Evolutionary conservation across 805 yeast genomes (phyloP).

Genomic region (Yarrowia sp.): DNA sequence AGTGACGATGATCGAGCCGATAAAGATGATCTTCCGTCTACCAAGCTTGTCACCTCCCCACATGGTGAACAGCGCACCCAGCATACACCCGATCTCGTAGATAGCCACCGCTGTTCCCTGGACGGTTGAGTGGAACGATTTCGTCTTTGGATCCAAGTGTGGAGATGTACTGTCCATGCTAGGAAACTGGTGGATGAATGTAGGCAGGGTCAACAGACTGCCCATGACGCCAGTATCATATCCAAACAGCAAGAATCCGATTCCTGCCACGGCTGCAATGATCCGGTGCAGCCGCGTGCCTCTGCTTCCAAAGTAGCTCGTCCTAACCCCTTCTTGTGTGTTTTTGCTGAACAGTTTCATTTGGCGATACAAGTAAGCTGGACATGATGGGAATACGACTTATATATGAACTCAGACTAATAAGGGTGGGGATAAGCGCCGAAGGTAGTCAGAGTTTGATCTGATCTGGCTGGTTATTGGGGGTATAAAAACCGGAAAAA

Average conservation of each 20-base stretch:
- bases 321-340: not conserved
- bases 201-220: conserved; percentile 45
- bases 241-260: conserved; percentile 60
- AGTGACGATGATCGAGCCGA: conserved; percentile 4
- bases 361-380: not conserved
- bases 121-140: not conserved
- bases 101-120: conserved; percentile 21
- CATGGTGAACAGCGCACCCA: conserved; percentile 40
- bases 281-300: conserved; percentile 3
- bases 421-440: conserved; percentile 9
- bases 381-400: not conserved
- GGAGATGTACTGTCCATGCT: conserved; percentile 12
- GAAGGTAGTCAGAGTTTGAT: not conserved
- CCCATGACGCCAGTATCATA: conserved; percentile 79
- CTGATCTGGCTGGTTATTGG: too few species aligned
- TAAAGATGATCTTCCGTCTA: conserved; percentile 58
- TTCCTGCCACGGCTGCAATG: conserved; percentile 42
- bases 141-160: not conserved
- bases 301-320: conserved; percentile 2
- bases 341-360: not conserved
- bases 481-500: not conserved
- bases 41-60: conserved; percentile 65
- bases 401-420: not conserved
- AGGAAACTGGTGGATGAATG: conserved; percentile 13
- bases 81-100: conserved; percentile 69